Base-by-base conservation (phyloP, 257 asterid species). In the Scutellaria barbata region DNA sequence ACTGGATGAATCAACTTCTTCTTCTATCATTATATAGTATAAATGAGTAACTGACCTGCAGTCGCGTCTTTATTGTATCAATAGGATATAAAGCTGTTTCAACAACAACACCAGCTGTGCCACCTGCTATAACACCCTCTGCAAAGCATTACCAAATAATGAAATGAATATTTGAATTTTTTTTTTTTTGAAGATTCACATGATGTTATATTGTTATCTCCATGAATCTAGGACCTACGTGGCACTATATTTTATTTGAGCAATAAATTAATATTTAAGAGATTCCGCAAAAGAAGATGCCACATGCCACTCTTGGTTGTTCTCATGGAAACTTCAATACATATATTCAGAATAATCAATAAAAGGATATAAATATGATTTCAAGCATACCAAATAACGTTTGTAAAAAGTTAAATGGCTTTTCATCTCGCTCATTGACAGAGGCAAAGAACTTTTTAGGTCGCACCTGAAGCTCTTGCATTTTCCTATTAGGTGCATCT, bases 61-160 rank as follows among this genome's bases (percentile, higher is more conserved):
- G 76, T 55, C 98, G 90, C 47, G 98, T 93, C 85, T 93, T 93
- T 64, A 93, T 93, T 9, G 98, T 93, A 81, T 93, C 98, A 48
- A 93, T 93, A 41, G 98, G 98, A 74, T 93, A 93, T 68, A 93
- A 79, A 84, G 87, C 92, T 55, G 97, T 86, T 81, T 93, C 98
- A 71, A 93, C 98, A 39, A 93, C 92, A 77, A 89, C 97, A 33
- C 98, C 98, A 68, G 98, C 96, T 11, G 91, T 79, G 47, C 94
- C 98, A 72, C 98, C 98, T 48, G 98, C 96, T 87, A 90, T 84
- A 53, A 85, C 80, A 76, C 98, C 98, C 87, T 93, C 98, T 93
- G 95, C 84, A 83, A 43, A 68, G 74, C 60, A 47, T 39, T 13
- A 58, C 8, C 48, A 37, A 20, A 66, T 61, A 69, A 30, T 54